Conservation (phyloP, 1,284 basidiomycete species). For the Nidula niveotomentosa region DNA sequence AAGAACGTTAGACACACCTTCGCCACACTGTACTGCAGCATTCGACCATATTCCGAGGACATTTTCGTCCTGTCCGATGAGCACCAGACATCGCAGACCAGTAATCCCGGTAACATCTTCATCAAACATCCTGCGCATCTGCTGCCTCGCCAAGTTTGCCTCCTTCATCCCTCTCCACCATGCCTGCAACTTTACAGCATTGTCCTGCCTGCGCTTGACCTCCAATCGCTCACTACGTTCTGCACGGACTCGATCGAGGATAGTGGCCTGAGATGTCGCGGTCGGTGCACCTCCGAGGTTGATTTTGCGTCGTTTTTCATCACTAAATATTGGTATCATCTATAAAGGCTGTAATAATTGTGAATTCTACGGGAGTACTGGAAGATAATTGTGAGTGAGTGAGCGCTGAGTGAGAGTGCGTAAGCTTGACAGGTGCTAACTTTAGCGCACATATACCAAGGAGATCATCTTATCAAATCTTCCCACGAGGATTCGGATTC, state of each 20-base stretch:
- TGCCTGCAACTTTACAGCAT: constrained; percentile 62
- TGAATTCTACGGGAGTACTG: background rate
- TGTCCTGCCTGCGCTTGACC: constrained; percentile 52
- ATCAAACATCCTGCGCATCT: constrained; percentile 46
- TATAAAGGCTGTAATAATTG: background rate
- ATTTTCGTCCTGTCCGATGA: constrained; percentile 55
- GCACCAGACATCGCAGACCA: constrained; percentile 60
- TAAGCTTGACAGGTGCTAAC: too few relatives aligned
- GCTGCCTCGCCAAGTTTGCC: constrained; percentile 34
- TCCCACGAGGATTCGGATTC: too few relatives aligned
- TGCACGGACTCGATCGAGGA: constrained; percentile 63
- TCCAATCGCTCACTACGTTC: constrained; percentile 63
- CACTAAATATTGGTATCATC: constrained; percentile 37
- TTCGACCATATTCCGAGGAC: constrained; percentile 42
- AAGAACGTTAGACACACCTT: constrained; percentile 32
- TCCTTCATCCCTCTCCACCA: constrained; percentile 60
- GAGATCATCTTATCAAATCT: too few relatives aligned
- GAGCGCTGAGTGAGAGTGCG: too few relatives aligned
- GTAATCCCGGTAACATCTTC: constrained; percentile 45
- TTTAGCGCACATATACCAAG: too few relatives aligned
- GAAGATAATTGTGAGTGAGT: too few relatives aligned
- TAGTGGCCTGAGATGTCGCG: constrained; percentile 47
- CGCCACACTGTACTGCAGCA: constrained; percentile 25
- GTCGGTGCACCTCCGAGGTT: constrained; percentile 70
- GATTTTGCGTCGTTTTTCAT: constrained; percentile 60